These are phyloP conservation scores for Colletotrichum higginsianum DNA, from an alignment of 2,329 filamentous ascomycete genomes.

Conservation along the genomic window DNA sequence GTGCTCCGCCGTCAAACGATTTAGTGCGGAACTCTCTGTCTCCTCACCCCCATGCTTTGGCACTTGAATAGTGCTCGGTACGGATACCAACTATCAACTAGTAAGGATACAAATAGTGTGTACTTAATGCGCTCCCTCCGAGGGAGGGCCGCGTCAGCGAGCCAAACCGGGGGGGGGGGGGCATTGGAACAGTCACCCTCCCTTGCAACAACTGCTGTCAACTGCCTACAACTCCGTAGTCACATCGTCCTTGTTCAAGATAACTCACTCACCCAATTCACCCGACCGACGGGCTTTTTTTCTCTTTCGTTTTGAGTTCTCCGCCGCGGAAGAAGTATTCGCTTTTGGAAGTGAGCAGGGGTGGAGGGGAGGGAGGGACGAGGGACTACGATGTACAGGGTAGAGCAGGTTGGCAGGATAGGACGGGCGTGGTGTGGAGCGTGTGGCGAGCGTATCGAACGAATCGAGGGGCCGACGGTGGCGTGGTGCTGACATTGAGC, in stretches of 20 bases:
- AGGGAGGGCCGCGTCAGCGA: conserved; percentile 38
- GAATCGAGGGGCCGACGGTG: conserved; percentile 33
- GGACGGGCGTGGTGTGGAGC: conserved; percentile 12
- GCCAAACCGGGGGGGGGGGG: conserved; percentile 20
- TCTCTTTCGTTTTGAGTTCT: neutral
- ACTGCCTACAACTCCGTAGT: neutral
- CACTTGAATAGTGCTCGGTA: neutral
- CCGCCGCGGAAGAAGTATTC: conserved; percentile 33
- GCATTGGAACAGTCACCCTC: neutral
- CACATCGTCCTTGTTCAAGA: conserved; percentile 11
- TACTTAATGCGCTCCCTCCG: too few species aligned
- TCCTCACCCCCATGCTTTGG: neutral
- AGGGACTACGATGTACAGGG: neutral
- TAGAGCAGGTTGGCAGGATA: conserved; percentile 16
- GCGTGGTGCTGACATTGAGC: conserved; percentile 38
- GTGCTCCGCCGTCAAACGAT: conserved; percentile 27
- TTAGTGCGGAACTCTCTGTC: conserved; percentile 18
- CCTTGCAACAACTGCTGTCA: neutral
- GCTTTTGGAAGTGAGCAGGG: conserved; percentile 31
- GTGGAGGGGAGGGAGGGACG: neutral
- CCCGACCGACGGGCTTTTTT: too few species aligned
- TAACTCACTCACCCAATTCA: neutral
- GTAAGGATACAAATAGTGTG: too few species aligned
- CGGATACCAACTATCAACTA: too few species aligned
- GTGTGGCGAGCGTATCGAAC: conserved; percentile 17